Evolutionary conservation across 2,329 filamentous ascomycete species (phyloP).

Genomic region (Fusarium udum): DNA sequence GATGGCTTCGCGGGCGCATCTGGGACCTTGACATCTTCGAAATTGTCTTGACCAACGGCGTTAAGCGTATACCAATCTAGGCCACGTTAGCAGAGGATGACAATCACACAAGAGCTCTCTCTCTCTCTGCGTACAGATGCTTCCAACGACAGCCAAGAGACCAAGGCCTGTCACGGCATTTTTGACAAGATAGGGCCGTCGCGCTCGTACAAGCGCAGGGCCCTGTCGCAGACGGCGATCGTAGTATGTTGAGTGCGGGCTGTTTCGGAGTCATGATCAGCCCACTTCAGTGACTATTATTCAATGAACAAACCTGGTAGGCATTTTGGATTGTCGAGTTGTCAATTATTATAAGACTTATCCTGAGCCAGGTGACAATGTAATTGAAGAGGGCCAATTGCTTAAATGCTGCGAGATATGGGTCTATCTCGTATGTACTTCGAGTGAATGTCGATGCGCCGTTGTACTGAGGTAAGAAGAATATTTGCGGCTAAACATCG

Average conservation of each 20-base stretch:
- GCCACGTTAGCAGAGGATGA: constrained; percentile 23
- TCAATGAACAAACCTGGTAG: constrained; percentile 33
- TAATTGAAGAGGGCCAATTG: constrained; percentile 14
- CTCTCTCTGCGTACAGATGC: constrained; percentile 75
- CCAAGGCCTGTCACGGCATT: constrained; percentile 84
- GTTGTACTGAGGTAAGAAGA: constrained; percentile 25
- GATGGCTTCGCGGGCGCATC: constrained; percentile 69
- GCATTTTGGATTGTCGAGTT: constrained; percentile 21
- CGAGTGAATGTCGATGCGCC: constrained; percentile 17
- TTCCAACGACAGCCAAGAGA: constrained; percentile 78
- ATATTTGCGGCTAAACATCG: constrained; percentile 35
- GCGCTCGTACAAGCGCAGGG: constrained; percentile 88
- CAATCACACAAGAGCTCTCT: constrained; percentile 40
- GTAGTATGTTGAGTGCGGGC: constrained; percentile 80
- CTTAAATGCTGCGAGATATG: constrained; percentile 5
- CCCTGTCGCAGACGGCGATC: constrained; percentile 86
- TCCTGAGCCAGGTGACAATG: neutral
- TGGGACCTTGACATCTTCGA: constrained; percentile 93
- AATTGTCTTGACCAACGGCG: constrained; percentile 94
- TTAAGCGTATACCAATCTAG: constrained; percentile 73
- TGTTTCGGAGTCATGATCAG: constrained; percentile 46
- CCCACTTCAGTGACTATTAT: constrained; percentile 6
- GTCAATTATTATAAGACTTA: neutral
- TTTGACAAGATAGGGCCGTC: constrained; percentile 90
- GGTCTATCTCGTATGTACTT: constrained; percentile 15